Evolutionary conservation across 2,329 filamentous ascomycete species (phyloP).

Genomic region (Ceratocystis colombiana): DNA sequence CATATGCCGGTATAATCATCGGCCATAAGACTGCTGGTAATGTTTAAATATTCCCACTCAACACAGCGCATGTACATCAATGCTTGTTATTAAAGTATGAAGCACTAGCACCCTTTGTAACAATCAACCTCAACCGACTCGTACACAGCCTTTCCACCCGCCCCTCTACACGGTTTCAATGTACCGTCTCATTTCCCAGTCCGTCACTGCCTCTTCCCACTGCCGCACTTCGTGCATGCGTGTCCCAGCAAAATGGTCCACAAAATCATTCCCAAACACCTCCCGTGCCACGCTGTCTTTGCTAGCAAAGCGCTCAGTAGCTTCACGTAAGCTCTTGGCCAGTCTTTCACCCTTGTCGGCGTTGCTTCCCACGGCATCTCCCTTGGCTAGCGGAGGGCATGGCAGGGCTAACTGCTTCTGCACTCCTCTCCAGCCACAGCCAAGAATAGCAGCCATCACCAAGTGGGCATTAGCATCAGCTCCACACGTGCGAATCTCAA

Average conservation of each 20-base stretch:
- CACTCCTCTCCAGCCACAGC: constrained; percentile 79
- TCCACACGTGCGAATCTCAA: constrained; percentile 89
- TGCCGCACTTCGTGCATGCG: constrained; percentile 80
- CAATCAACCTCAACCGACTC: too few species aligned
- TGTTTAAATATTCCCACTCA: too few species aligned
- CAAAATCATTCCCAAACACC: constrained; percentile 88
- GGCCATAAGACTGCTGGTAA: too few species aligned
- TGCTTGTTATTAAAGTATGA: too few species aligned
- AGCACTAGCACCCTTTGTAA: too few species aligned
- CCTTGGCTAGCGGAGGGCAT: constrained; percentile 72
- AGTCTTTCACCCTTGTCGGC: constrained; percentile 64
- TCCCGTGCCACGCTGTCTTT: constrained; percentile 81
- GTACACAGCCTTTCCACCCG: too few species aligned
- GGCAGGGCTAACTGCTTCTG: constrained; percentile 82
- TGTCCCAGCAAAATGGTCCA: constrained; percentile 89
- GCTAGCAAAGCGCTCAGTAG: constrained; percentile 65
- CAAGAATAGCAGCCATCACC: constrained; percentile 77
- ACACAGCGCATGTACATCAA: too few species aligned
- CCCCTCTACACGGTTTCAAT: constrained; percentile 57
- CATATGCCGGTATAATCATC: too few species aligned
- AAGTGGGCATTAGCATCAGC: constrained; percentile 86
- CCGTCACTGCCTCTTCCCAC: constrained; percentile 94
- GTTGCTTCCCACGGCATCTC: constrained; percentile 65
- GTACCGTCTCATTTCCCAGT: constrained; percentile 78
- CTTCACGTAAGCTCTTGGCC: constrained; percentile 77